Evolutionary conservation across 148 eudicot species (phyloP), one percentile per base, ranked within the genome.

Genomic region (Heliosperma pusillum): DNA sequence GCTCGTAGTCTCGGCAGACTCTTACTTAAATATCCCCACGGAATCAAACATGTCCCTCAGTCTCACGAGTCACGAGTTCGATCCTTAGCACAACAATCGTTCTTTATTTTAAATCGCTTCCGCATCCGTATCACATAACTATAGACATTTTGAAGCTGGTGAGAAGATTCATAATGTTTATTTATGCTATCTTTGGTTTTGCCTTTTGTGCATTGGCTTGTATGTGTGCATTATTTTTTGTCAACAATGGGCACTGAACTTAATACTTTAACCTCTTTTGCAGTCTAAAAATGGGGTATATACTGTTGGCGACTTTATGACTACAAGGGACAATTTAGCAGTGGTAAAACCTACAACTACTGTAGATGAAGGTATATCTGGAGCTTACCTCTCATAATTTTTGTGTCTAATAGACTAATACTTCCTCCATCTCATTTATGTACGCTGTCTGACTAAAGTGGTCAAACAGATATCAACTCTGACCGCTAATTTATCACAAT

Each of bases 291-390:
- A 79, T 79, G 96, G 93, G 67, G 82, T 84, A n/a, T 85, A 84
- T 70, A 90, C 86, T 25, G 98, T 90, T 65, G 90, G 96, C 75
- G 96, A 88, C 82, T 93, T 86, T 71, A 93, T 90, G 98, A 93
- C 97, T 25, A 78, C 56, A 71, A 89, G 84, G 84, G 88, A 90
- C 64, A 86, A 93, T 56, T 80, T 93, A 77, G 84, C 79, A 50
- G 92, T 89, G 57, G 97, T 93, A 30, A 90, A 87, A 80, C 90
- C 96, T 73, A 84, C 91, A 74, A 93, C 97, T 17, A 83, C 93
- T 15, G 90, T 89, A 25, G 98, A 90, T 77, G 90, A 90, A 90
- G 98, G 98, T 90, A 77, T 68, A 70, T 68, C 21, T 47, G 3
- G 53, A 74, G 62, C 29, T 64, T 17, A 13, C 3, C 40, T 55